Evolutionary conservation across 352 stramenopile species (phyloP).

Genomic region (Phytopythium delawarense): DNA sequence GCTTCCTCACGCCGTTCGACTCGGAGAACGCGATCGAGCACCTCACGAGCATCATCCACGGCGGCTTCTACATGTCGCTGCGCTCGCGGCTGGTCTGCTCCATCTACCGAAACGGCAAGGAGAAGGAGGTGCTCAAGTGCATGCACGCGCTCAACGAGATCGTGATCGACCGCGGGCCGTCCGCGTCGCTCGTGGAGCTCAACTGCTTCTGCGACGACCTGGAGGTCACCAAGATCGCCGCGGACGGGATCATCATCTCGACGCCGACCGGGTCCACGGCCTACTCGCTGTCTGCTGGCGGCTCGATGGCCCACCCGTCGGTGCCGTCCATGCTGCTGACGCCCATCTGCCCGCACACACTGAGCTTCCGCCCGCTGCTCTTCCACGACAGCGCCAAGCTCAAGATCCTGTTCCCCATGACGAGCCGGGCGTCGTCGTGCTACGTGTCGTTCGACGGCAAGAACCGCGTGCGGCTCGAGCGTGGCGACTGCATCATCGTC

Average conservation of each 20-base stretch:
- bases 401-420: constrained; percentile 87
- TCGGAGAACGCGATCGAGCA: constrained; percentile 60
- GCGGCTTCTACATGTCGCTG: constrained; percentile 82
- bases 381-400: constrained; percentile 90
- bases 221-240: constrained; percentile 93
- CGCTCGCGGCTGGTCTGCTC: constrained; percentile 69
- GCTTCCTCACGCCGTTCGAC: constrained; percentile 96
- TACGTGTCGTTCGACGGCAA: constrained; percentile 92
- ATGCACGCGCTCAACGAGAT: constrained; percentile 98
- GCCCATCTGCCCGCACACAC: constrained; percentile 97
- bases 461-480: constrained; percentile 83
- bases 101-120: constrained; percentile 60
- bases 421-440: constrained; percentile 59
- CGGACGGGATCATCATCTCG: constrained; percentile 98
- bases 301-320: constrained; percentile 97
- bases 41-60: constrained; percentile 69
- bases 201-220: constrained; percentile 97
- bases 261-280: constrained; percentile 97
- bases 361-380: constrained; percentile 91
- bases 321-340: constrained; percentile 98
- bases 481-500: constrained; percentile 83
- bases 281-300: constrained; percentile 97
- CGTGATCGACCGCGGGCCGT: constrained; percentile 94
- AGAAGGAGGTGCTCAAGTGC: constrained; percentile 42
- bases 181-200: constrained; percentile 90